Base-by-base conservation (phyloP, 768 basidiomycete species). In the Tylopilus rubrobrunneus region DNA sequence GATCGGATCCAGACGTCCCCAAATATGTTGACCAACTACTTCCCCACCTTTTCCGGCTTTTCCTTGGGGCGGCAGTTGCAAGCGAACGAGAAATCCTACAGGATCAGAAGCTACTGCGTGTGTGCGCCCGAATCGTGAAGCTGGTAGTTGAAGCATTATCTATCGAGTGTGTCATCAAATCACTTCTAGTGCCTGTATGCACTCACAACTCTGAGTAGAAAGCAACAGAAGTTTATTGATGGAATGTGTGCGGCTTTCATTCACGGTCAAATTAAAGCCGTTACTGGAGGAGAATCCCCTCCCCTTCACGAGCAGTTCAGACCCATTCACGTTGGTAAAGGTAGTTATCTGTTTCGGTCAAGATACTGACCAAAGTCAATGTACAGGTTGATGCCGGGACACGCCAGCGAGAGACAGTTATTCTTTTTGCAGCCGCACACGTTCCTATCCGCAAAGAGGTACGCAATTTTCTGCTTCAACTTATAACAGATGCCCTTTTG, bases 1-100 rank as follows among this genome's bases (percentile, higher is more conserved):
- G 65, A 50, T 25, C 44, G 46, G 84, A 96, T 66, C 64, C 71
- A 0, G 97, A 98, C 64, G 77, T 98, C 17, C 71, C 80, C 0
- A 92, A 88, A 68, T 92, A 93, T 63, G 76, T 87, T 34, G 90
- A 97, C 58, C 76, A 77, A 21, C 73, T 98, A 1, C 78, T 94
- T 2, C 83, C 87, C 15, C 74, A 79, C 28, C 62, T 98, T 5
- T 91, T 84, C 62, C 82, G 83, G 46, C 67, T 96, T 29, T 78
- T 82, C 50, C 63, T 84, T n/a, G 64, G 67, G 36, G 75, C 76
- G 11, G 71, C 78, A 1, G 53, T 73, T 12, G 51, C 56, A 40
- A 61, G 57, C 29, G 56, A 59, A 40, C 57, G 59, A 17, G 57
- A 56, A 9, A 70, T 76, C 5, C 36, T 67, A 19, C 31, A 65